Evolutionary conservation across 176 grass and related monocot species (phyloP), one percentile per base, ranked within the genome.

Genomic region (Pontederia crassipes): DNA sequence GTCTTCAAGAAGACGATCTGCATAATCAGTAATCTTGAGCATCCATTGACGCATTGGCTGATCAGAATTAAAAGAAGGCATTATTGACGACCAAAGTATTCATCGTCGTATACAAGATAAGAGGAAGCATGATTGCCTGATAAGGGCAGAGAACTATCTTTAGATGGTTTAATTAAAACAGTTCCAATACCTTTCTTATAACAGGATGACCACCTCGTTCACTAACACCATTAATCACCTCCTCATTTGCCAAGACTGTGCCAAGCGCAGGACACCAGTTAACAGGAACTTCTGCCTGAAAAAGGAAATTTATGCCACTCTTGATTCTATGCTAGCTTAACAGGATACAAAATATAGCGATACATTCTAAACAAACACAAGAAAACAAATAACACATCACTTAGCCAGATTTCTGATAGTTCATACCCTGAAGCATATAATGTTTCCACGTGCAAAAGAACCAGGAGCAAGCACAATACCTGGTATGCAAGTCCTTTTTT

Each of bases 241-340:
- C 92, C 79, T 97, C 93, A 74, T 97, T 97, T 12, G 87, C 87
- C 78, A 97, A 66, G 79, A 97, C 87, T 71, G 93, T 97, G 77
- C 87, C 92, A 82, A 97, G 92, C 78, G 79, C 87, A 78, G 92
- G 92, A 79, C 92, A 97, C 92, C 92, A 97, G 67, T 97, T 97
- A 72, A 97, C 92, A 35, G 87, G 92, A 69, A 97, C 87, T 80
- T 91, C 87, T 67, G 92, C 92, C 91, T 90, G 82, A 84, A 85
- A 77, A 79, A 61, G 71, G 84, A 55, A 28, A 74, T 35, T 16
- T 51, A 85, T 76, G 79, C 68, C 6, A 27, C 6, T 49, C 16
- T 24, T 49, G 24, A 51, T 48, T 20, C 28, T 51, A 28, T 11
- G 48, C 27, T 14, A 28, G 4, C 26, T 50, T 28, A 50, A 51